Percentiles rank a stretch among this genome's conserved stretches.
These are phyloP conservation scores for Ceratobasidium theobromae DNA, from an alignment of 1,284 basidiomycete genomes.

Conservation along the genomic window DNA sequence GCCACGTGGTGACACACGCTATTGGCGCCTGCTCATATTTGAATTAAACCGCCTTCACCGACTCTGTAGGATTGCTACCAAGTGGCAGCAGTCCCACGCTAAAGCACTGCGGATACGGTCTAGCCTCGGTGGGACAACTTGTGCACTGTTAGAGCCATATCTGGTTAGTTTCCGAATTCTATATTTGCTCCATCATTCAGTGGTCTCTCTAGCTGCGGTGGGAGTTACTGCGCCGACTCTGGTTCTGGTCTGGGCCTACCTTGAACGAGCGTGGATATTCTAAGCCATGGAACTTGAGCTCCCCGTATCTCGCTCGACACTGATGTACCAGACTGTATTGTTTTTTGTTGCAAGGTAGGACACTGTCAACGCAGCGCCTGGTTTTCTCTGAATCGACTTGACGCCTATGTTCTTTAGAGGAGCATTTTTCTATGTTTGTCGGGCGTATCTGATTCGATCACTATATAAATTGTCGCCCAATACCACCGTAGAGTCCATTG, in stretches of 20 bases:
- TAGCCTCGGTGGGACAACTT: too few relatives aligned
- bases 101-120: too few relatives aligned
- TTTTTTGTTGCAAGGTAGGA: conserved; percentile 24
- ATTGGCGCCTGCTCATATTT: too few relatives aligned
- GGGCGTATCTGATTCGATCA: conserved; percentile 32
- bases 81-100: too few relatives aligned
- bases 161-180: neutral
- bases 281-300: neutral
- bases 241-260: neutral
- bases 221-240: neutral
- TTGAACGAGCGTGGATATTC: neutral
- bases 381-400: neutral
- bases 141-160: too few relatives aligned
- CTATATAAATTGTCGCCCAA: conserved; percentile 29
- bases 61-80: too few relatives aligned
- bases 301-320: neutral
- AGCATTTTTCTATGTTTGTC: conserved; percentile 32
- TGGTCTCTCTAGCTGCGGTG: neutral
- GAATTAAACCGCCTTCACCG: too few relatives aligned
- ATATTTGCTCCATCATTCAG: neutral
- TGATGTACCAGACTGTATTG: conserved; percentile 9
- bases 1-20: too few relatives aligned
- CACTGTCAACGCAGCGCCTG: neutral
- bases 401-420: conserved; percentile 1
- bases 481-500: neutral